Percentiles rank a stretch among this genome's conserved stretches.
Evolutionary conservation across 768 basidiomycete genomes (phyloP).

Genomic region (Termitomyces sp.): DNA sequence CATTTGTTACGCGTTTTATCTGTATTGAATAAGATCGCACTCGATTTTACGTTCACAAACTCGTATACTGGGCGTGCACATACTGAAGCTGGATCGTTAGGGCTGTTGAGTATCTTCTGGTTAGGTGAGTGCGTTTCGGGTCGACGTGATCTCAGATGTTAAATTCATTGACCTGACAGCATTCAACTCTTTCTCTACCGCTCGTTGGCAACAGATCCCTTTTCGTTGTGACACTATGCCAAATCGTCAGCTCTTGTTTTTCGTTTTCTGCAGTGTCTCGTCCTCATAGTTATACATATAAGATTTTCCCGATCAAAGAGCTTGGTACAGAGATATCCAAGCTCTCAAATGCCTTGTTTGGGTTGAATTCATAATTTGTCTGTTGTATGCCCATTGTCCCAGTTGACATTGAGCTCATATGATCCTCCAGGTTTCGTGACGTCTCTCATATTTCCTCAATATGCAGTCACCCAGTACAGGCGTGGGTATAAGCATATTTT

Average conservation of each 20-base stretch:
- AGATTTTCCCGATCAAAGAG: constrained; percentile 41
- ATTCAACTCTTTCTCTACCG: constrained; percentile 59
- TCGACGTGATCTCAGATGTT: neutral
- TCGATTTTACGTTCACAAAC: constrained; percentile 40
- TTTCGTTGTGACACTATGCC: constrained; percentile 48
- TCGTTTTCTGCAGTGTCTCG: neutral
- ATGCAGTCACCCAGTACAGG: constrained; percentile 38
- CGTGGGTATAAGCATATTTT: constrained; percentile 51
- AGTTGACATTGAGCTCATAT: neutral
- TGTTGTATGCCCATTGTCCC: constrained; percentile 31
- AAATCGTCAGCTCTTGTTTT: constrained; percentile 24
- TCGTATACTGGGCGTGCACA: constrained; percentile 45
- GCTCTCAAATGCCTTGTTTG: constrained; percentile 57
- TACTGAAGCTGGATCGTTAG: constrained; percentile 44
- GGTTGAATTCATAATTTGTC: constrained; percentile 48
- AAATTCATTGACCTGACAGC: constrained; percentile 25
- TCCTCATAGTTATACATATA: neutral
- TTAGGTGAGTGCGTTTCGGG: constrained; percentile 34
- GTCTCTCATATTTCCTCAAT: constrained; percentile 38
- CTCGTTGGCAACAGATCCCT: constrained; percentile 50
- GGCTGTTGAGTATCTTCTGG: constrained; percentile 50
- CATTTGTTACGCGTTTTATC: neutral
- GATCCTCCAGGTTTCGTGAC: constrained; percentile 38
- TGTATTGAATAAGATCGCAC: constrained; percentile 30
- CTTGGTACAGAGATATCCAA: constrained; percentile 55